These are phyloP conservation scores for Syncephalis plumigaleata DNA, from an alignment of 371 early-diverging fungal species.

Conservation along the genomic window DNA sequence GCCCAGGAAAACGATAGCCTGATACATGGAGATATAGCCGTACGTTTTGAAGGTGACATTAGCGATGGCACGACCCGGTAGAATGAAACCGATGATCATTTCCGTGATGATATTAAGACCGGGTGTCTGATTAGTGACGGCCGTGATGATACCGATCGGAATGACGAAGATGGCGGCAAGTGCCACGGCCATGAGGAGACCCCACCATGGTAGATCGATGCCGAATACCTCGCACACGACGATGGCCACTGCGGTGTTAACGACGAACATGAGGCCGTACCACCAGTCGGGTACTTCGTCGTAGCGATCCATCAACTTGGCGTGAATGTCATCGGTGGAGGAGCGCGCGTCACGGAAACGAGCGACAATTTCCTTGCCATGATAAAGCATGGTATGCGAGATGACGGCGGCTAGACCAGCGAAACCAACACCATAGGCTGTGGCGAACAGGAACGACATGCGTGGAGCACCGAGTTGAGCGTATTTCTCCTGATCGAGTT, in stretches of 20 bases:
- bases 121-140: constrained; percentile 46
- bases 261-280: constrained; percentile 39
- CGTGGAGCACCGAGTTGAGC: constrained; percentile 21
- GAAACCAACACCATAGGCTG: constrained; percentile 27
- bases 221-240: constrained; percentile 34
- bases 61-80: constrained; percentile 30
- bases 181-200: constrained; percentile 41
- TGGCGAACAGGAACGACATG: constrained; percentile 40
- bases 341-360: constrained; percentile 16
- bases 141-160: constrained; percentile 63
- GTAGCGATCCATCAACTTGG: constrained; percentile 24
- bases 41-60: constrained; percentile 28
- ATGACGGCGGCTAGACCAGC: constrained; percentile 30
- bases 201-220: constrained; percentile 49
- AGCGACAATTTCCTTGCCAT: constrained; percentile 23
- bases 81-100: constrained; percentile 35
- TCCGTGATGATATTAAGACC: constrained; percentile 58
- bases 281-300: constrained; percentile 56
- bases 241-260: constrained; percentile 39
- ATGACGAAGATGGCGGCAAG: constrained; percentile 46
- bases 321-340: constrained; percentile 24
- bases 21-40: constrained; percentile 32
- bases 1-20: constrained; percentile 24
- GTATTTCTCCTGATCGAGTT: neutral
- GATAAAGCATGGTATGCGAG: constrained; percentile 28